Base-by-base conservation (phyloP, 495 filamentous ascomycete species). In the Friedmanniomyces simplex region DNA sequence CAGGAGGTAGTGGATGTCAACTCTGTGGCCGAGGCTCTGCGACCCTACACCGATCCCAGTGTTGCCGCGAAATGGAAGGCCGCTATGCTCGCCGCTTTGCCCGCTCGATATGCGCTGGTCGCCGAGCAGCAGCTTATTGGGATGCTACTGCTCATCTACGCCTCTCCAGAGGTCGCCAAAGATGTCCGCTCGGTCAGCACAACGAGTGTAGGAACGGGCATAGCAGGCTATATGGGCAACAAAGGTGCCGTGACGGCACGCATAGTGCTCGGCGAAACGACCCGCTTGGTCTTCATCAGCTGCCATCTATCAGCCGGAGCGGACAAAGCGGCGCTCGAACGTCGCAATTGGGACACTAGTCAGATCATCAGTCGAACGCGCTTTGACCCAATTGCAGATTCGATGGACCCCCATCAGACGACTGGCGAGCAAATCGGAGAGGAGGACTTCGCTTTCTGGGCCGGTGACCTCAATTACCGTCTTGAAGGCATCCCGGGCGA, bases 401-500 rank as follows among this genome's bases (percentile, higher is more conserved):
- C 77, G 2, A 76, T 79, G 11, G 74, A 71, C 1, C 58, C 76
- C n/a, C 65, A 69, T 20, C 74, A 77, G 42, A 73, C 73, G 1
- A 68, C 67, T 25, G 73, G 72, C 12, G 88, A 95, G 59, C 73
- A 71, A n/a, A 84, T 99, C 58, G 90, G 89, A 1, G 84, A 89
- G 47, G 89, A 91, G 59, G 93, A 97, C 67, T 91, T 95, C 71
- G 79, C 84, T 1, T 95, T 97, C 63, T 96, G 91, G 88, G 89
- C 95, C 68, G 94, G 94, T 21, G 94, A 99, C 70, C 76, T 99
- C 10, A 99, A 99, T 69, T 99, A 96, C 65, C 79, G 94, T 34
- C 75, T 99, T 0, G 89, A 95, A 45, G 85, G 83, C 47, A 81
- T 97, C 5, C 86, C 93, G 0, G 89, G 88, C 0, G 88, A 88